A percentile compares a stretch with the other conserved stretches of the same genome.
phyloP scores from a whole-genome alignment of 176 grass and related monocot genomes.

The Rhynchospora pubera region DNA sequence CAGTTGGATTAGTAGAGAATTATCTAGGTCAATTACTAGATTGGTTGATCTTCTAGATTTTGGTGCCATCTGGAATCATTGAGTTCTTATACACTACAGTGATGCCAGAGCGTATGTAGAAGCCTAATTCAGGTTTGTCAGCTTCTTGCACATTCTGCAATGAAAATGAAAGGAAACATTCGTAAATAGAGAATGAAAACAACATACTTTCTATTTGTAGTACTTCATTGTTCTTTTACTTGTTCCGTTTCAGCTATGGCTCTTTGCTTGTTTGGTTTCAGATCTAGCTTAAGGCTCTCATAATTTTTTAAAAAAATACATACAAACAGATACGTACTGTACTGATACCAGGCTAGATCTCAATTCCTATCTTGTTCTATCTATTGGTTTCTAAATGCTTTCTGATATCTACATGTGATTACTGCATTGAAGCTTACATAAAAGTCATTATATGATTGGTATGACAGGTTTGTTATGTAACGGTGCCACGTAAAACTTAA shows the following conservation, averaged over 20 bases:
- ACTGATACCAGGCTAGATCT: not conserved
- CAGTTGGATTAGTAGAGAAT: constrained; percentile 11
- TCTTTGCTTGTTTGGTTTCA: not conserved
- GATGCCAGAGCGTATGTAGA: constrained; percentile 79
- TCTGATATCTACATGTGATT: not conserved
- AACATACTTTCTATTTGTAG: not conserved
- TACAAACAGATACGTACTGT: not conserved
- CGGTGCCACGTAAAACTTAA: not conserved
- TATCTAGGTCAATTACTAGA: not conserved
- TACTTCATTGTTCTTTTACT: not conserved
- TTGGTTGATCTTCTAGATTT: constrained; percentile 37
- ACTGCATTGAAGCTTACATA: not conserved
- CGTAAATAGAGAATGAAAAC: too few relatives aligned
- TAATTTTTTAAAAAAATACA: not conserved
- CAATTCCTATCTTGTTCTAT: not conserved
- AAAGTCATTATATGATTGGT: not conserved
- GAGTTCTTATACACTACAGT: constrained; percentile 65
- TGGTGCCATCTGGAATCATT: constrained; percentile 48
- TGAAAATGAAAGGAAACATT: constrained; percentile 3
- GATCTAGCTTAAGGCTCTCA: not conserved
- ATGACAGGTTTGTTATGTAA: not conserved
- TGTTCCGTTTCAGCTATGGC: too few relatives aligned
- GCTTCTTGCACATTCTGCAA: constrained; percentile 69
- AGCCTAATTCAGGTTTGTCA: constrained; percentile 43
- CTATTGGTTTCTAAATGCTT: not conserved